A percentile compares a stretch with the other conserved stretches of the same genome.
Evolutionary conservation across 2,329 filamentous ascomycete species (phyloP).

Genomic region (Fusarium citri): DNA sequence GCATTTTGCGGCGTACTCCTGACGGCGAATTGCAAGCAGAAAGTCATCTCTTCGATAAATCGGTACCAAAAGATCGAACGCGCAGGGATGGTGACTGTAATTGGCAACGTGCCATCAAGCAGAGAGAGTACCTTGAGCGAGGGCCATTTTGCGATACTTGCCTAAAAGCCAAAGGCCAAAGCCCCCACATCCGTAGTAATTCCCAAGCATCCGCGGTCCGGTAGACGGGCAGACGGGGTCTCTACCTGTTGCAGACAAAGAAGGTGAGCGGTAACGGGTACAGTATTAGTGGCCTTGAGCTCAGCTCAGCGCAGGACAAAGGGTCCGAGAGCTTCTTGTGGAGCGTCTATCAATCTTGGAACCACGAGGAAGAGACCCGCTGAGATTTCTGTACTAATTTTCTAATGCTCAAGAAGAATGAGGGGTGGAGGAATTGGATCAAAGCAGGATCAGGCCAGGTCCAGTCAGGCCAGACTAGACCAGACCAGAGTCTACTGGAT

Average conservation of each 20-base stretch:
- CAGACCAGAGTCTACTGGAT: constrained; percentile 3
- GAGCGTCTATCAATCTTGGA: constrained; percentile 28
- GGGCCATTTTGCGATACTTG: constrained; percentile 25
- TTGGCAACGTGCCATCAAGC: constrained; percentile 10
- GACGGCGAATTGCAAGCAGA: constrained; percentile 2
- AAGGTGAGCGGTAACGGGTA: constrained; percentile 18
- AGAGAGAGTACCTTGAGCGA: constrained; percentile 15
- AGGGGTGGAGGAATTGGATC: constrained; percentile 10
- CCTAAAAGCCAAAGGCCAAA: neutral
- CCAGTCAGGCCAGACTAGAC: constrained; percentile 8
- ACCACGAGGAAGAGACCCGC: constrained; percentile 28
- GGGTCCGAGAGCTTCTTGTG: constrained; percentile 36
- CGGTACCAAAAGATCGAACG: neutral
- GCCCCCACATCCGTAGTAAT: constrained; percentile 14
- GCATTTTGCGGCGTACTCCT: constrained; percentile 11
- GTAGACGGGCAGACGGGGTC: constrained; percentile 15
- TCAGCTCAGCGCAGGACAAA: constrained; percentile 30
- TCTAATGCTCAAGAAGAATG: constrained; percentile 1
- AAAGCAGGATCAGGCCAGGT: constrained; percentile 14
- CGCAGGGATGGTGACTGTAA: constrained; percentile 10
- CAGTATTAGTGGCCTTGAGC: constrained; percentile 13
- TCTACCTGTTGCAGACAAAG: constrained; percentile 28
- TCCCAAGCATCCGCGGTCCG: constrained; percentile 12
- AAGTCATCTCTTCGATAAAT: neutral
- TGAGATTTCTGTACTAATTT: constrained; percentile 7